These are phyloP conservation scores for Ogataea glucozyma DNA, from an alignment of 805 yeast genomes.

Conservation along the genomic window DNA sequence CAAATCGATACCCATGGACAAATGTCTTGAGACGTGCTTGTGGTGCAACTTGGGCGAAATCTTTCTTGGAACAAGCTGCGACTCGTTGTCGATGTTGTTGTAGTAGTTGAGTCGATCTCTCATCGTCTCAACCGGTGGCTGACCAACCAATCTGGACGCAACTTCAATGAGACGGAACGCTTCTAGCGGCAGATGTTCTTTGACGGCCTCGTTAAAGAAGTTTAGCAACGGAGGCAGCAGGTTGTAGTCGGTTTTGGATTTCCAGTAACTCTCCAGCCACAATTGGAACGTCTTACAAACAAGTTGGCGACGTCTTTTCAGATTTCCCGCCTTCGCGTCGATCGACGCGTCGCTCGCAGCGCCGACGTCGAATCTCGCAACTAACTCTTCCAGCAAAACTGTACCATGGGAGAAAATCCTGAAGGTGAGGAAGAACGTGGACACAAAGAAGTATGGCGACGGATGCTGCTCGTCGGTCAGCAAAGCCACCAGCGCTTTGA, in stretches of 20 bases:
- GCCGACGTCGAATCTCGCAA: slow-evolving; percentile 59
- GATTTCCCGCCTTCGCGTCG: slow-evolving; percentile 44
- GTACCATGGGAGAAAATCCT: slow-evolving; percentile 67
- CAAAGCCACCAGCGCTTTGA: slow-evolving; percentile 63
- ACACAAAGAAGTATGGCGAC: slow-evolving; percentile 65
- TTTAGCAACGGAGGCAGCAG: slow-evolving; percentile 70
- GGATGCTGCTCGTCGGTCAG: slow-evolving; percentile 65
- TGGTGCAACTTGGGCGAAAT: slow-evolving; percentile 40
- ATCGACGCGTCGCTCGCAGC: slow-evolving; percentile 34
- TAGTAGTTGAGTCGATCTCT: slow-evolving; percentile 36
- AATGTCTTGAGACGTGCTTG: slow-evolving; percentile 31
- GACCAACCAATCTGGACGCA: slow-evolving; percentile 59
- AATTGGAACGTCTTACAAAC: slow-evolving; percentile 69
- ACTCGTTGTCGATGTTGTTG: slow-evolving; percentile 35
- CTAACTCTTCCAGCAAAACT: slow-evolving; percentile 67
- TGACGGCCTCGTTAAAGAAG: slow-evolving; percentile 77
- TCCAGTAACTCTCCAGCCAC: slow-evolving; percentile 94
- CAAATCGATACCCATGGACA: slow-evolving; percentile 28
- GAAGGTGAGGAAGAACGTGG: slow-evolving; percentile 77
- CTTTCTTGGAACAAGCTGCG: slow-evolving; percentile 56
- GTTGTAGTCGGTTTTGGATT: slow-evolving; percentile 56
- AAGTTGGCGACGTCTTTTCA: slow-evolving; percentile 63
- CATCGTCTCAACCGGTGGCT: slow-evolving; percentile 49
- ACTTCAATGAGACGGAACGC: slow-evolving; percentile 60
- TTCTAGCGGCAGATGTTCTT: slow-evolving; percentile 62